A percentile compares a stretch with the other conserved stretches of the same genome.
These are phyloP conservation scores for Spathaspora boniae DNA, from an alignment of 805 yeast genomes.

Conservation along the genomic window DNA sequence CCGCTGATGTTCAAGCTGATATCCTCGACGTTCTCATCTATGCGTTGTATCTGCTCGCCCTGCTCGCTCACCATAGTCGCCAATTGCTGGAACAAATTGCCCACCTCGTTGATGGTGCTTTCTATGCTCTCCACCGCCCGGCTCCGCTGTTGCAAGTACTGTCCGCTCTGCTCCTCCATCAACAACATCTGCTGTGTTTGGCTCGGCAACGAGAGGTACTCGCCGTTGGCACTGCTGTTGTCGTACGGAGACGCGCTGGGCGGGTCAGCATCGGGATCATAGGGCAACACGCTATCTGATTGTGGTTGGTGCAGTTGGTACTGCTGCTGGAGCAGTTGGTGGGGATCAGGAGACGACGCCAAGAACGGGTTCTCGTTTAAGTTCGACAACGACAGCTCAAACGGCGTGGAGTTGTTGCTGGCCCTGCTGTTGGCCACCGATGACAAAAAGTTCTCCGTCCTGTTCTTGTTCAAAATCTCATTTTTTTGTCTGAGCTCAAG, in stretches of 20 bases:
- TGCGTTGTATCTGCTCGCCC: slow-evolving; percentile 92
- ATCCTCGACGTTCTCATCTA: slow-evolving; percentile 93
- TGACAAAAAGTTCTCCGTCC: slow-evolving; percentile 82
- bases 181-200: slow-evolving; percentile 76
- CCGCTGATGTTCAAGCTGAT: slow-evolving; percentile 85
- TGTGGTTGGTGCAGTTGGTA: slow-evolving; percentile 11
- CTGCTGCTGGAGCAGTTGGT: neutral
- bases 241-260: slow-evolving; percentile 25
- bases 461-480: slow-evolving; percentile 72
- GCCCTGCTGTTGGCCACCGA: slow-evolving; percentile 32
- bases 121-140: slow-evolving; percentile 95
- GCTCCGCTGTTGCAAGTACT: slow-evolving; percentile 78
- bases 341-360: slow-evolving; percentile 5
- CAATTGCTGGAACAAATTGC: slow-evolving; percentile 87
- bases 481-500: slow-evolving; percentile 80
- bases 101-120: slow-evolving; percentile 95
- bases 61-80: slow-evolving; percentile 98
- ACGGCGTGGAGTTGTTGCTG: slow-evolving; percentile 26
- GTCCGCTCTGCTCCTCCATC: slow-evolving; percentile 71
- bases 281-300: too few relatives aligned
- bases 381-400: slow-evolving; percentile 7
- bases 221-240: slow-evolving; percentile 30
- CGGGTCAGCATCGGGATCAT: slow-evolving; percentile 26
- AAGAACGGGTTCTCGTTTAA: slow-evolving; percentile 37
- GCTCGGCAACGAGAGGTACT: slow-evolving; percentile 69